Evolutionary conservation across 352 stramenopile species (phyloP).

Genomic region (Globisporangium solare): DNA sequence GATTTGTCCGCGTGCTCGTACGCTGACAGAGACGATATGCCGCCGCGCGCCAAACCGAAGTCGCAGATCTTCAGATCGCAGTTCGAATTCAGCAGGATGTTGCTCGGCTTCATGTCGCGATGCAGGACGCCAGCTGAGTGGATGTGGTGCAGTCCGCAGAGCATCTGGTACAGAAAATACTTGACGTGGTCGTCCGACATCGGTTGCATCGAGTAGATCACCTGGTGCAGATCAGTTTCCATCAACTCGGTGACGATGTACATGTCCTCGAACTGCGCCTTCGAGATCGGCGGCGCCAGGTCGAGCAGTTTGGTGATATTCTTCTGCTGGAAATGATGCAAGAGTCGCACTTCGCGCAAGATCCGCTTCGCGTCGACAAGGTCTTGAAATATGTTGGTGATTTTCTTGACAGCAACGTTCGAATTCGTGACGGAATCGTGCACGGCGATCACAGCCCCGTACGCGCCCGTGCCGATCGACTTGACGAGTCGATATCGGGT

Average conservation of each 20-base stretch:
- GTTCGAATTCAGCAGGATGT: slow-evolving; percentile 95
- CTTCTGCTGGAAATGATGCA: slow-evolving; percentile 93
- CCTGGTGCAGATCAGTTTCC: slow-evolving; percentile 97
- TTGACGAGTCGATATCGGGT: slow-evolving; percentile 73
- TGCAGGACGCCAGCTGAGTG: slow-evolving; percentile 93
- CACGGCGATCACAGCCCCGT: slow-evolving; percentile 89
- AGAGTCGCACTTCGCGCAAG: slow-evolving; percentile 94
- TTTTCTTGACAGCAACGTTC: slow-evolving; percentile 88
- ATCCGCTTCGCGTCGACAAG: slow-evolving; percentile 99
- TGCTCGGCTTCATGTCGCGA: slow-evolving; percentile 97
- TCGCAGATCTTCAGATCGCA: slow-evolving; percentile 92
- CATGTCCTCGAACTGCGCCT: slow-evolving; percentile 95
- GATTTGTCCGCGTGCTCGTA: too few species aligned
- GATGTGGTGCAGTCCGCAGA: slow-evolving; percentile 95
- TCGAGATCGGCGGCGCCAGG: slow-evolving; percentile 89
- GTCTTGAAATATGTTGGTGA: slow-evolving; percentile 93
- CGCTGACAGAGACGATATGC: slow-evolving; percentile 36
- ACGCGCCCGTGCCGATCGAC: slow-evolving; percentile 87
- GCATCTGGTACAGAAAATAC: slow-evolving; percentile 94
- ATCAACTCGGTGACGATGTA: slow-evolving; percentile 98
- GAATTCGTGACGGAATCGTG: slow-evolving; percentile 73
- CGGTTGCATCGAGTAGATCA: slow-evolving; percentile 95
- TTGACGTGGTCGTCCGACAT: slow-evolving; percentile 92
- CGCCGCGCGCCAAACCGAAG: slow-evolving; percentile 83
- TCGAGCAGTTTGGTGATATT: slow-evolving; percentile 96